Evolutionary conservation across 192 early-diverging fungal genomes (phyloP), one percentile per base, ranked within the genome.

Genomic region (Coemansia interrupta): DNA sequence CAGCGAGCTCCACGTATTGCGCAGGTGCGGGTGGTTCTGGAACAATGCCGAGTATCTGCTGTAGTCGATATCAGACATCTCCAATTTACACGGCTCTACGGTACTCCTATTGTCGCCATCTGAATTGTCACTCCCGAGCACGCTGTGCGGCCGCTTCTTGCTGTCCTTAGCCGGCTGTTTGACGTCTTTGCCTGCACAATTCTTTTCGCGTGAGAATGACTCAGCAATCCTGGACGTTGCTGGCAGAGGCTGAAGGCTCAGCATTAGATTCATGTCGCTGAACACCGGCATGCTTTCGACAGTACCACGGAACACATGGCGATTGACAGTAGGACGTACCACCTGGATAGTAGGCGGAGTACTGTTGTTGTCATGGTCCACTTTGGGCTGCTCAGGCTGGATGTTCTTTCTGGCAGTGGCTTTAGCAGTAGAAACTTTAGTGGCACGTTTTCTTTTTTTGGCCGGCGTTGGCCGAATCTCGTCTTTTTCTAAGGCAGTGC

Each of bases 241-340:
- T 1, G 26, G 51, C 9, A 36, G 29, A 13, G 50, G 50, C 17
- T 58, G 41, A 23, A 52, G 58, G 15, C 59, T 41, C 13, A 71
- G 19, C 15, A 64, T 4, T 0, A 78, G 64, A 39, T 48, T 49
- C 64, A 78, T 71, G 32, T 78, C 74, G 19, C 53, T 18, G 9
- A 70, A 63, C 36, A 61, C 58, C 0, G 74, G 74, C 74, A 78
- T 78, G 50, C 57, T 63, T 50, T 67, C 57, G 17, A 57, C 58
- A 13, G 58, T 54, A 1, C 67, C 40, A 32, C 15, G 38, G 14
- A 23, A 12, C 52, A 22, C 47, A 5, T 30, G 18, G 41, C 32
- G 29, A 13, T 45, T 52, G 10, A 17, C 15, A 18, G 22, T 15
- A 11, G 32, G 32, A 7, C 5, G 2, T 36, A 1, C 48, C 26